A percentile compares a stretch with the other conserved stretches of the same genome.
Evolutionary conservation across 2,329 filamentous ascomycete genomes (phyloP).

Genomic region (Huntiella moniliformis): DNA sequence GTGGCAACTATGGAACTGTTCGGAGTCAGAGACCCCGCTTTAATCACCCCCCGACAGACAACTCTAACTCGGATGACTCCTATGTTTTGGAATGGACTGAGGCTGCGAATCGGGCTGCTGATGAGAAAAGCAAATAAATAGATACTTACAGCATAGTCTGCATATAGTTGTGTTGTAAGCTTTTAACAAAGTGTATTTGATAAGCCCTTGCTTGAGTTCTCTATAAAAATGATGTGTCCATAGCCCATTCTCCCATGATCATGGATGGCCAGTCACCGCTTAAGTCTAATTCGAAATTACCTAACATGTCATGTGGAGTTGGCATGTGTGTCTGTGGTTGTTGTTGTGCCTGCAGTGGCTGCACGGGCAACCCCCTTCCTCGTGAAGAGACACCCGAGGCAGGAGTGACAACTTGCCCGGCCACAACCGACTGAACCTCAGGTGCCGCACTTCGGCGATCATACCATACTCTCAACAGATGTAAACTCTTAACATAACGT

Average conservation of each 20-base stretch:
- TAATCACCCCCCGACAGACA: too few relatives aligned
- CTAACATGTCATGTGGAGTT: not conserved
- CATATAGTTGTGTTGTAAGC: too few relatives aligned
- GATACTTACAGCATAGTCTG: too few relatives aligned
- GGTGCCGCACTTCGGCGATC: slow-evolving; percentile 9
- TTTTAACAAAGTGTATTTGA: too few relatives aligned
- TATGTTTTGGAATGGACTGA: too few relatives aligned
- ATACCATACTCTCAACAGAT: slow-evolving; percentile 10
- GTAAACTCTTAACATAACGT: slow-evolving; percentile 10
- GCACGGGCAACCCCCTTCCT: not conserved
- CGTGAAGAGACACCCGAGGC: not conserved
- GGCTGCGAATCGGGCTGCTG: too few relatives aligned
- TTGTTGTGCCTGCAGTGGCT: not conserved
- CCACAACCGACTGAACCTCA: slow-evolving; percentile 2
- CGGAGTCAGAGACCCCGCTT: too few relatives aligned
- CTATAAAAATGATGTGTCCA: slow-evolving; percentile 10
- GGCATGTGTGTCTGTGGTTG: not conserved
- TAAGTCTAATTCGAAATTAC: slow-evolving; percentile 6
- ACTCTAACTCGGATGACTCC: too few relatives aligned
- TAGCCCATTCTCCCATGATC: slow-evolving; percentile 11
- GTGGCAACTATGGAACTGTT: too few relatives aligned
- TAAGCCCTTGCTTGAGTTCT: not conserved
- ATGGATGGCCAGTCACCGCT: slow-evolving; percentile 9
- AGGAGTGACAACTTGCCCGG: not conserved
- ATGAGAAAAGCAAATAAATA: too few relatives aligned